A percentile compares a stretch with the other conserved stretches of the same genome.
Evolutionary conservation across 805 yeast genomes (phyloP).

Genomic region (Candida alai): DNA sequence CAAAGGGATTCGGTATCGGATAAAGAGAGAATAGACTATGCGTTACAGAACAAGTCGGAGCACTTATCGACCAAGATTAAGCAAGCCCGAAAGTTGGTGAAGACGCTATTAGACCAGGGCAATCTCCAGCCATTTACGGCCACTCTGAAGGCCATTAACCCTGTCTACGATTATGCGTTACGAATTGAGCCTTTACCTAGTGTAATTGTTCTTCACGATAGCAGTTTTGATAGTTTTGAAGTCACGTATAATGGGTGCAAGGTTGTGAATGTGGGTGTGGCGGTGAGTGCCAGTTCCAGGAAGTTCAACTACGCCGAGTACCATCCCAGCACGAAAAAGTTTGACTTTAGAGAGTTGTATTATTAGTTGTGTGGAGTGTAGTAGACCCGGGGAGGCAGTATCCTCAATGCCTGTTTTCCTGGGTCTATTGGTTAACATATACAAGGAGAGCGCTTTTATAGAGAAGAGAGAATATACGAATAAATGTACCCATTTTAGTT

Average conservation of each 20-base stretch:
- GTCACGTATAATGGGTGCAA: slow-evolving; percentile 80
- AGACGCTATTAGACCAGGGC: slow-evolving; percentile 84
- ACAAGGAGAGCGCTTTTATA: too few relatives aligned
- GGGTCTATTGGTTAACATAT: too few relatives aligned
- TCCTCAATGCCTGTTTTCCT: too few relatives aligned
- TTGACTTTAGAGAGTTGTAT: slow-evolving; percentile 16
- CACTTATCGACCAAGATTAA: slow-evolving; percentile 42
- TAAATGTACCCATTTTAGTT: too few relatives aligned
- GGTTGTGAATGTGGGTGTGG: slow-evolving; percentile 67
- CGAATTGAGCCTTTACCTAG: slow-evolving; percentile 79
- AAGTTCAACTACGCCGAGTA: slow-evolving; percentile 70
- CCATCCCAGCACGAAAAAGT: slow-evolving; percentile 51
- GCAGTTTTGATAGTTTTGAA: slow-evolving; percentile 66
- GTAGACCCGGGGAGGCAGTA: slow-evolving; percentile 1
- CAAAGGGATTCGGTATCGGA: slow-evolving; percentile 15
- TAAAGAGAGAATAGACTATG: slow-evolving; percentile 11
- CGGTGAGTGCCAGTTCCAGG: slow-evolving; percentile 35
- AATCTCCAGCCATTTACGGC: slow-evolving; percentile 76
- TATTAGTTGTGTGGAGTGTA: slow-evolving; percentile 7
- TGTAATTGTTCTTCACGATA: slow-evolving; percentile 57
- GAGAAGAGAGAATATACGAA: too few relatives aligned
- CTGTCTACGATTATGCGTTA: slow-evolving; percentile 68
- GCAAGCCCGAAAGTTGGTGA: slow-evolving; percentile 68
- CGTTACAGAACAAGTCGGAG: slow-evolving; percentile 11
- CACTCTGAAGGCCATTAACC: slow-evolving; percentile 56